These are phyloP conservation scores for Asparagopsis taxiformis DNA, from an alignment of 31 red algal species.

Conservation along the genomic window DNA sequence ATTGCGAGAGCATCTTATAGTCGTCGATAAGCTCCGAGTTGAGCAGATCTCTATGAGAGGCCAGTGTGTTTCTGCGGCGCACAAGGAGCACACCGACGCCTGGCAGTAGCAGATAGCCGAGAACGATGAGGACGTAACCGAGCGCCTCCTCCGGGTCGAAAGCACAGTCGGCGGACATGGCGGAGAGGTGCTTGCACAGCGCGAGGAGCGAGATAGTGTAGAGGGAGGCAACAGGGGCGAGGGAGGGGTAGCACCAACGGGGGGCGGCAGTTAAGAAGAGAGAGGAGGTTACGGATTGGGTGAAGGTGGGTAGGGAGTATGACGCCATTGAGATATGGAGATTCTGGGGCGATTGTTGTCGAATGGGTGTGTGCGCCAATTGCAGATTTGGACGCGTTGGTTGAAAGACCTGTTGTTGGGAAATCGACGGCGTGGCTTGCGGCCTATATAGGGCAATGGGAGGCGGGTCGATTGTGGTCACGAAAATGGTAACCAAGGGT, in stretches of 20 bases:
- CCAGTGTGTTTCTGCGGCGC: slow-evolving; percentile 24
- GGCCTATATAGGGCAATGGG: too few species aligned
- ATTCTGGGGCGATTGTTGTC: too few species aligned
- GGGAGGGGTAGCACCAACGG: too few species aligned
- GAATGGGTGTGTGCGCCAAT: too few species aligned
- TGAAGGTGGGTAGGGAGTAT: too few species aligned
- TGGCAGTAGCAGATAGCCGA: slow-evolving; percentile 48
- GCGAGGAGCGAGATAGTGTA: not conserved
- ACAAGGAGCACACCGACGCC: slow-evolving; percentile 44
- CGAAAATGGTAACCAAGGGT: too few species aligned
- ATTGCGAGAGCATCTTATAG: not conserved
- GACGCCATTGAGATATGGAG: too few species aligned
- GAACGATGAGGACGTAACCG: slow-evolving; percentile 38
- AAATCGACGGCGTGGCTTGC: too few species aligned
- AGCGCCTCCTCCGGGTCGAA: not conserved
- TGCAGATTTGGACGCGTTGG: too few species aligned
- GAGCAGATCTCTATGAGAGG: slow-evolving; percentile 14
- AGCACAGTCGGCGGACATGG: not conserved
- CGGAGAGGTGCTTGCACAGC: not conserved
- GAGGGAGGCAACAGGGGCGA: not conserved
- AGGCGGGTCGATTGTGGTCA: too few species aligned
- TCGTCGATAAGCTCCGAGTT: not conserved
- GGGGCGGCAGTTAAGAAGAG: not conserved
- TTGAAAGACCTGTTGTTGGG: too few species aligned
- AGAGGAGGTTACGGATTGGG: not conserved